These are phyloP conservation scores for Rickenella mellea DNA, from an alignment of 768 basidiomycete genomes.

Conservation along the genomic window DNA sequence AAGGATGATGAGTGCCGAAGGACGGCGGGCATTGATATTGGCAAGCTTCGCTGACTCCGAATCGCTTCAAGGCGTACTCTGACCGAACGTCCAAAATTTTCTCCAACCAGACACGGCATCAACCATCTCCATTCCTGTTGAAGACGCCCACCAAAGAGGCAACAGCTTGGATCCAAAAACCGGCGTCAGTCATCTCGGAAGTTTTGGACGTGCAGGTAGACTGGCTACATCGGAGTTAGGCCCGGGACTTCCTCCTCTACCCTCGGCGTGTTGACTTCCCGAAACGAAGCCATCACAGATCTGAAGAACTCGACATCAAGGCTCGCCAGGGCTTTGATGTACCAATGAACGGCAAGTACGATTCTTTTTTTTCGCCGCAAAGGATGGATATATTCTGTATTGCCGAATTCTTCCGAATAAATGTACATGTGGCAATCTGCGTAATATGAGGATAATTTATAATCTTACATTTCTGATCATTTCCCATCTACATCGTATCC, in stretches of 20 bases:
- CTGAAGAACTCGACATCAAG: conserved; percentile 91
- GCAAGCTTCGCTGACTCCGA: too few species aligned
- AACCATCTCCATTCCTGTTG: conserved; percentile 6
- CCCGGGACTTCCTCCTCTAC: conserved; percentile 90
- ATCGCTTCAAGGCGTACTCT: too few species aligned
- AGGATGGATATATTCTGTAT: conserved; percentile 38
- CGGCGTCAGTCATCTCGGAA: conserved; percentile 68
- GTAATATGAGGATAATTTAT: conserved; percentile 62
- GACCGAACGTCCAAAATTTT: too few species aligned
- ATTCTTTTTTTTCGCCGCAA: conserved; percentile 4
- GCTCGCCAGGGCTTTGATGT: conserved; percentile 88
- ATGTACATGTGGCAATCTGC: conserved; percentile 56
- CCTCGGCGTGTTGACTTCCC: conserved; percentile 95
- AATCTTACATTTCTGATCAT: conserved; percentile 27
- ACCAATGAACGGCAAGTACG: conserved; percentile 87
- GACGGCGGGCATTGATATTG: too few species aligned
- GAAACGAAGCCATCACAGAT: conserved; percentile 75
- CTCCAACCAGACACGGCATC: too few species aligned
- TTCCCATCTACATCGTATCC: conserved; percentile 4
- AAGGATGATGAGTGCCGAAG: too few species aligned
- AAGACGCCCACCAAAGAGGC: conserved; percentile 17
- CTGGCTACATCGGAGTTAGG: conserved; percentile 79
- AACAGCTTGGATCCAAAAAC: conserved; percentile 53
- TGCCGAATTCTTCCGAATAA: conserved; percentile 87
- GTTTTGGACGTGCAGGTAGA: conserved; percentile 71